Evolutionary conservation across 257 asterid genomes (phyloP), one percentile per base, ranked within the genome.

Genomic region (Rehmannia glutinosa): DNA sequence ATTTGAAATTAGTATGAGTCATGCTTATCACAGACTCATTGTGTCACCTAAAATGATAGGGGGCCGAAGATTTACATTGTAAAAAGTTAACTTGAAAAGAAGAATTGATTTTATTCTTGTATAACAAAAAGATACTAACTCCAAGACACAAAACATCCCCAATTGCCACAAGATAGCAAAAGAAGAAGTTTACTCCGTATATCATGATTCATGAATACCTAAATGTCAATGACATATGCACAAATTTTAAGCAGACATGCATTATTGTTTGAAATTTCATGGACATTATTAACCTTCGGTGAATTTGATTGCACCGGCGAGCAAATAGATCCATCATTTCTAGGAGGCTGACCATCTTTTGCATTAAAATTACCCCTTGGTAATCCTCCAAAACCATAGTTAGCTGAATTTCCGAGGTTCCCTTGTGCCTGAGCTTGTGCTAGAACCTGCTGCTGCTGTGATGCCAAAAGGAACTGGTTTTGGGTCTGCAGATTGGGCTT

Each of bases 281-380:
- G 43, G 62, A 11, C 13, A 19, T 17, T 35, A 64, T 25, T 21
- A 30, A 87, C 97, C 94, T 87, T 83, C 0, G 96, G 91, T 30
- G 97, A 90, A 82, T 84, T 85, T 68, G 97, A 81, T 67, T 85
- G 97, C 72, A 57, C 89, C 0, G 94, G 94, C n/a, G 97, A 87
- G 83, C 97, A 90, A 63, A 90, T 79, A 62, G 95, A 78, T 68
- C 93, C 94, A 72, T 90, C 97, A 75, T 90, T 90, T 83, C 96
- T 83, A 4, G 86, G 80, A 28, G 89, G 86, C 54, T 82, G 97
- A 56, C 94, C 86, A 76, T 90, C 97, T 82, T 90, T 85, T 46
- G 86, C 65, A 69, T 69, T 83, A 52, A 82, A 79, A 62, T 73
- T 90, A 23, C 90, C 87, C 79, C 96, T 85, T 33, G 89, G 90